Evolutionary conservation across 1,284 basidiomycete species (phyloP).

Genomic region (Apiotrichum laibachii): DNA sequence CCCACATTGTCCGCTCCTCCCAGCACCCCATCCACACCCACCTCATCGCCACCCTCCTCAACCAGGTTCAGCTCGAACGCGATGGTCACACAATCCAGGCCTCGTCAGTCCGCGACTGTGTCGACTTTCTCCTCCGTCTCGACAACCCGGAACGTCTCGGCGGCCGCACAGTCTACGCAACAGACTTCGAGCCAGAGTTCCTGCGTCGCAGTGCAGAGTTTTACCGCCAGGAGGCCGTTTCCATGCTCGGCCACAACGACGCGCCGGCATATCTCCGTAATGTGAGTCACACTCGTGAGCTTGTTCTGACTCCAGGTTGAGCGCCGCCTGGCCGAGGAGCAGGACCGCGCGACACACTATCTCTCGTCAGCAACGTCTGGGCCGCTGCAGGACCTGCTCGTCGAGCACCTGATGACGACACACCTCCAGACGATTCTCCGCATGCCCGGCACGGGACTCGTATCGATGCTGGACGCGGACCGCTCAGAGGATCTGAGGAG

Average conservation of each 20-base stretch:
- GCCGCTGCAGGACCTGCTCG: slow-evolving; percentile 71
- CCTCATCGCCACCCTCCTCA: slow-evolving; percentile 75
- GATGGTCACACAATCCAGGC: slow-evolving; percentile 88
- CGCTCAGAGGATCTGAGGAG: slow-evolving; percentile 74
- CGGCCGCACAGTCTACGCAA: slow-evolving; percentile 69
- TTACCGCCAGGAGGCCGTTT: slow-evolving; percentile 73
- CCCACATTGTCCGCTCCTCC: slow-evolving; percentile 70
- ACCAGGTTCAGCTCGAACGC: slow-evolving; percentile 85
- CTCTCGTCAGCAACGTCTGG: slow-evolving; percentile 71
- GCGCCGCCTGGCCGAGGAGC: slow-evolving; percentile 76
- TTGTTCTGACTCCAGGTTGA: slow-evolving; percentile 64
- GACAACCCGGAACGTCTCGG: slow-evolving; percentile 52
- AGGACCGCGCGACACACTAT: slow-evolving; percentile 84
- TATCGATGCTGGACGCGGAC: slow-evolving; percentile 80
- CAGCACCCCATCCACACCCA: slow-evolving; percentile 73
- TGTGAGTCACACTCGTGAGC: slow-evolving; percentile 56
- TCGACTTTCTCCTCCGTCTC: slow-evolving; percentile 68
- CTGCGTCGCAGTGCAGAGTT: slow-evolving; percentile 74
- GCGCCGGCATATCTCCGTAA: slow-evolving; percentile 76
- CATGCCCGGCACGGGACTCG: slow-evolving; percentile 81
- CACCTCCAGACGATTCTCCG: slow-evolving; percentile 73
- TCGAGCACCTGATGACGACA: slow-evolving; percentile 71
- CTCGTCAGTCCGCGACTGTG: slow-evolving; percentile 82
- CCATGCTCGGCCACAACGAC: slow-evolving; percentile 70
- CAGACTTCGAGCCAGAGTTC: slow-evolving; percentile 80